Evolutionary conservation across 352 stramenopile genomes (phyloP), one percentile per base, ranked within the genome.

Genomic region (Pythium coloratum): DNA sequence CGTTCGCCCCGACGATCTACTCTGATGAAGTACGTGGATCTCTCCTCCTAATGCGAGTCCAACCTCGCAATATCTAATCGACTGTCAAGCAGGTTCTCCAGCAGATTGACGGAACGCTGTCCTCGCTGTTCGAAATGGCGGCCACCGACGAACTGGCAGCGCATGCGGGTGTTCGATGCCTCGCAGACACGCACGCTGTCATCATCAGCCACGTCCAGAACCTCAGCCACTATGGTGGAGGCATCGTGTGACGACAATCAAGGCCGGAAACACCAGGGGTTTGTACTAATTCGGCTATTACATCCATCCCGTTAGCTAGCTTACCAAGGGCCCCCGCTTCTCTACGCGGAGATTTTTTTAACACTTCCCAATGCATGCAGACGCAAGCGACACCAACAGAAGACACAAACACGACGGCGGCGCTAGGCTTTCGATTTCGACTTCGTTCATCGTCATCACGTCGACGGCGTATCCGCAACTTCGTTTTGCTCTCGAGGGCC

Each of bases 201-300:
- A 58, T 69, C 32, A 33, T 40, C 7, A 50, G 62, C 10, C 38
- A 59, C 6, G 12, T 69, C 24, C 3, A 55, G 10, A 36, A 9
- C 49, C 49, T 36, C 49, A 55, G 24, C 9, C 2, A 20, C 28
- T 38, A 30, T 26, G 10, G 28, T 16, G 24, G 0, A 5, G 10
- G 24, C n/a, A 36, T 55, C 26, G 12, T 55, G 24, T 55, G 24
- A 24, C 12, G 18, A 2, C 12, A 12, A 2, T 3, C 4, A 9
- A 20, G 26, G 36, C 49, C 24, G 26, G 7, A 33, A 36, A 24
- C 20, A 24, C 20, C 20, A 10, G 8, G 26, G 49, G 49, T 36
- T 69, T 64, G 55, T 69, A 69, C 64, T 24, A 24, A 24, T 69
- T 49, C 54, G 49, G 62, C 20, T 61, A 69, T 63, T 36, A 61